Conservation (phyloP, 306 rosid species). For the Abrus precatorius region DNA sequence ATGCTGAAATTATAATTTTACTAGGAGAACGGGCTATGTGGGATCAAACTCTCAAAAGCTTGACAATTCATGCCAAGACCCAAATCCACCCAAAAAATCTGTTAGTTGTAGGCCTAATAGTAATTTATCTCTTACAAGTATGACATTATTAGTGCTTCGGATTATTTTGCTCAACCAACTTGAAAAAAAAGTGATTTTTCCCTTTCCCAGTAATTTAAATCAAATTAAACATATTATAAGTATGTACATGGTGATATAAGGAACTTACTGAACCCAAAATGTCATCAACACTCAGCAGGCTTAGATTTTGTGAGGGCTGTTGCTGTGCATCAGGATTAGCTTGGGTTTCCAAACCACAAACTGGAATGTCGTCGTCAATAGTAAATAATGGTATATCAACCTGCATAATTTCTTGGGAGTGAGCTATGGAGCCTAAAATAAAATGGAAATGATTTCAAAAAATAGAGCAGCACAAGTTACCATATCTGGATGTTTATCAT, state of each 20-base stretch:
- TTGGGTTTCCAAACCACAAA: conserved; percentile 55
- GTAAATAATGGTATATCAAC: conserved; percentile 71
- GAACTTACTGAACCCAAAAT: conserved; percentile 75
- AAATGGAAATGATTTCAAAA: not conserved
- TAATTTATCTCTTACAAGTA: conserved; percentile 34
- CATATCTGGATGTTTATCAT: conserved; percentile 54
- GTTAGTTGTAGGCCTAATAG: not conserved
- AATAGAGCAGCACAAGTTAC: conserved; percentile 47
- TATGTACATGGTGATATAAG: conserved; percentile 18
- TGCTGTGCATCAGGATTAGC: conserved; percentile 44
- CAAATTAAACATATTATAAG: conserved; percentile 2
- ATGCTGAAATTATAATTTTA: not conserved
- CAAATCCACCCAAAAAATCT: conserved; percentile 22
- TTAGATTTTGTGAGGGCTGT: conserved; percentile 49
- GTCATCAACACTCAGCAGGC: conserved; percentile 74
- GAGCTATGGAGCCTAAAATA: conserved; percentile 36
- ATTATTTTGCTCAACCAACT: not conserved
- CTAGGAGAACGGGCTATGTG: not conserved
- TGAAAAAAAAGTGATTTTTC: not conserved
- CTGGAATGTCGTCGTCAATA: conserved; percentile 59
- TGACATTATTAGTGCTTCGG: conserved; percentile 8
- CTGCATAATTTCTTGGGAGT: conserved; percentile 53
- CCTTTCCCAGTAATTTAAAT: not conserved
- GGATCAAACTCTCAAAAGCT: not conserved
- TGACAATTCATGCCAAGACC: conserved; percentile 10